Conservation (phyloP, 2,329 filamentous ascomycete genomes). For the Didymella lethalis region DNA sequence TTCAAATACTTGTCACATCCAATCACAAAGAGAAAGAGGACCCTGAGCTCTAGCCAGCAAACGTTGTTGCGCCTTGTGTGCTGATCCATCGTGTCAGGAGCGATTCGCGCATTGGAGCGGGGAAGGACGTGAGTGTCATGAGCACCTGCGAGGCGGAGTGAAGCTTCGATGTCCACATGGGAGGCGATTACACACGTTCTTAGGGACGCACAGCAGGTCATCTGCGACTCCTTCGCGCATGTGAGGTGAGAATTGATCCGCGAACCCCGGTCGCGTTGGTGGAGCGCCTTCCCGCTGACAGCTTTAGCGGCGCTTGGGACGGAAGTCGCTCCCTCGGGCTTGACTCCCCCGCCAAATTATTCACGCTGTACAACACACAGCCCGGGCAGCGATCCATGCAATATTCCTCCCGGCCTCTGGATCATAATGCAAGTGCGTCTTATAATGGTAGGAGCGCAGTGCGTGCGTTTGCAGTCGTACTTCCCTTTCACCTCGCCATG, state of each 20-base stretch:
- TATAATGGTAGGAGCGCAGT: constrained; percentile 4
- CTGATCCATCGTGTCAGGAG: constrained; percentile 10
- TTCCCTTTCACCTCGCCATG: constrained; percentile 5
- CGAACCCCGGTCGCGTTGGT: constrained; percentile 6
- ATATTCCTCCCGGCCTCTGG: constrained; percentile 11
- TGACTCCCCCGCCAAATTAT: constrained; percentile 14
- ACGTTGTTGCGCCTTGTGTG: constrained; percentile 8
- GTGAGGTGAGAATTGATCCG: constrained; percentile 15
- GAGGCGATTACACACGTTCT: constrained; percentile 4
- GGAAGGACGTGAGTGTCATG: constrained; percentile 10
- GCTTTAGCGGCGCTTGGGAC: constrained; percentile 14
- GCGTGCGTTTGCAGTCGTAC: neutral
- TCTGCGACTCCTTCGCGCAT: constrained; percentile 12
- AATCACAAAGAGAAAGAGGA: constrained; percentile 1
- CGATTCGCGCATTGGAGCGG: constrained; percentile 7
- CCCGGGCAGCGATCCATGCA: constrained; percentile 14
- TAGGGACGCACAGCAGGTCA: constrained; percentile 16
- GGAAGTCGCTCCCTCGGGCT: constrained; percentile 6
- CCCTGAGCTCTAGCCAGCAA: neutral
- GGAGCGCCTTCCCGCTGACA: constrained; percentile 13
- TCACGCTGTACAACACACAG: constrained; percentile 23
- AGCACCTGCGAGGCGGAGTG: neutral
- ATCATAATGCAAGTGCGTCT: constrained; percentile 19
- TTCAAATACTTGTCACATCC: neutral
- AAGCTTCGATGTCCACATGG: constrained; percentile 7